Percentiles rank a stretch among this genome's conserved stretches.
These are phyloP conservation scores for Rhizoctonia solani DNA, from an alignment of 1,284 basidiomycete genomes.

Conservation along the genomic window DNA sequence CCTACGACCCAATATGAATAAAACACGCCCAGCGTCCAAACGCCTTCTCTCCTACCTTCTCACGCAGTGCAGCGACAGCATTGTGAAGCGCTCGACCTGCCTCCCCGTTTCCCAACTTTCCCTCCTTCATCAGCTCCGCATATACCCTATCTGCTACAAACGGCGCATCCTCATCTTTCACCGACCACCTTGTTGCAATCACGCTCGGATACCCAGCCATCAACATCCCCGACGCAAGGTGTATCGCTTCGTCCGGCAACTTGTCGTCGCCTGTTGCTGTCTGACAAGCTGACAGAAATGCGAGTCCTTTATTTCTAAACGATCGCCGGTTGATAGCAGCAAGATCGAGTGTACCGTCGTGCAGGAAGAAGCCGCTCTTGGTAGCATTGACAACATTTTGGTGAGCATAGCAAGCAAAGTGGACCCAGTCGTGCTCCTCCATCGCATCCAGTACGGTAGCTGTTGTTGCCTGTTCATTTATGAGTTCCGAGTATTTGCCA, in stretches of 20 bases:
- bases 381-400: not conserved
- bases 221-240: conserved; percentile 15
- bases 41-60: not conserved
- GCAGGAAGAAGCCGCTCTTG: not conserved
- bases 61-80: conserved; percentile 34
- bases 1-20: conserved; percentile 6
- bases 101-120: not conserved
- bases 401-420: conserved; percentile 16
- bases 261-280: conserved; percentile 9
- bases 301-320: no score
- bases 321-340: not conserved
- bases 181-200: no score
- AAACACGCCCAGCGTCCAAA: not conserved
- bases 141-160: no score
- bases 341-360: not conserved
- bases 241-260: conserved; percentile 12
- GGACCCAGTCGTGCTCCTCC: conserved; percentile 4
- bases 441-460: not conserved
- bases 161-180: no score
- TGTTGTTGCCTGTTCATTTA: no score
- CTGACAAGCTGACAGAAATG: conserved; percentile 11
- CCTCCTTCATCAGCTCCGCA: not conserved
- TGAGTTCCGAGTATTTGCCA: no score
- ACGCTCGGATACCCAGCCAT: no score
- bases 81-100: conserved; percentile 37